Evolutionary conservation across 1,139 yeast species (phyloP).

Genomic region (Blastobotrys serpentis): DNA sequence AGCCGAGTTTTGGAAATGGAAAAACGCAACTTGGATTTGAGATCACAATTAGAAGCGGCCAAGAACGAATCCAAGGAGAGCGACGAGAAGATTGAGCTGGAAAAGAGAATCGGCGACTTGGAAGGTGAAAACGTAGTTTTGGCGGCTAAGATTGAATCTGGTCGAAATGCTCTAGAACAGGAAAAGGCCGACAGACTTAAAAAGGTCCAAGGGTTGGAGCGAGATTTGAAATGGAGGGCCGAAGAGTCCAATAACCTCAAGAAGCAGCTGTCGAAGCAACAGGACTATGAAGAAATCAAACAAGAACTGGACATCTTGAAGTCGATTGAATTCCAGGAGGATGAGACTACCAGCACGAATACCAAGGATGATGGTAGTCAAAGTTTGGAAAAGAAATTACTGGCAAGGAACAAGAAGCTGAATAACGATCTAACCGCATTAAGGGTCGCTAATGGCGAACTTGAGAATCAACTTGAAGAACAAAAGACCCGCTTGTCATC

Average conservation of each 20-base stretch:
- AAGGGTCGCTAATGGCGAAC: conserved; percentile 52
- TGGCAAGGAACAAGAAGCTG: conserved; percentile 60
- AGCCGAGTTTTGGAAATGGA: conserved; percentile 69
- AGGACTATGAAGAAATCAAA: conserved; percentile 79
- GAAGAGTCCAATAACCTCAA: conserved; percentile 54
- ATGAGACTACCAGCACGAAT: conserved; percentile 36
- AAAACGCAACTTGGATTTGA: conserved; percentile 70
- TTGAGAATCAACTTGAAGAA: conserved; percentile 41
- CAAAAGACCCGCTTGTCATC: conserved; percentile 43
- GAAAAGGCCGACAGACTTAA: conserved; percentile 35
- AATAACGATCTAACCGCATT: conserved; percentile 58
- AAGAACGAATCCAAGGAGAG: conserved; percentile 48
- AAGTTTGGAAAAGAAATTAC: conserved; percentile 44
- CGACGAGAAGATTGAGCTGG: conserved; percentile 47
- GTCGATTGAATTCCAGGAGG: conserved; percentile 58
- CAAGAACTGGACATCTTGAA: conserved; percentile 69
- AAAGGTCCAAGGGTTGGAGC: conserved; percentile 41
- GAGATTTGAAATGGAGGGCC: conserved; percentile 51
- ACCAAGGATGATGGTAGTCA: conserved; percentile 12
- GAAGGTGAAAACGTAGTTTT: conserved; percentile 55
- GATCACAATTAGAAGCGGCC: conserved; percentile 58
- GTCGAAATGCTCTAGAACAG: conserved; percentile 25
- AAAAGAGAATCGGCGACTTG: conserved; percentile 35
- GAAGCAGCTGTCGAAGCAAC: conserved; percentile 63
- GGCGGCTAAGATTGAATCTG: conserved; percentile 57